Evolutionary conservation across 106 monocot species (phyloP).

Genomic region (Hemerocallis citrina): DNA sequence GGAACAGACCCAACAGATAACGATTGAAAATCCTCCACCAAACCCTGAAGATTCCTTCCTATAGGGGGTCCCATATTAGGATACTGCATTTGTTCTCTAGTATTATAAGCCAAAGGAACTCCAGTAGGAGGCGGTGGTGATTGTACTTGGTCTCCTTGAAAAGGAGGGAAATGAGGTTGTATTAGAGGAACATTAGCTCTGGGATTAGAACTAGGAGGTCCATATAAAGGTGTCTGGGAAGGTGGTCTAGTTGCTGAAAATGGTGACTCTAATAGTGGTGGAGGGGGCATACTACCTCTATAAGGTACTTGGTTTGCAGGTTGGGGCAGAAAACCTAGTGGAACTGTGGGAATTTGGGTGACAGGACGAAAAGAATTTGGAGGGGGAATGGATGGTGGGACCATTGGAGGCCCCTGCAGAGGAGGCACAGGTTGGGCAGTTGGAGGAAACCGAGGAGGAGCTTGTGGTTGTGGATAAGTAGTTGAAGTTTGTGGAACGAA

Average conservation of each 20-base stretch:
- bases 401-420: slow-evolving; percentile 14
- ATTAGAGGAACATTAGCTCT: slow-evolving; percentile 16
- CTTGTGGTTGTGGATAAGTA: slow-evolving; percentile 23
- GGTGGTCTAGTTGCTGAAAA: slow-evolving; percentile 25
- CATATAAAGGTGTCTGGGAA: slow-evolving; percentile 15
- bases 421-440: slow-evolving; percentile 18
- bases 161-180: slow-evolving; percentile 23
- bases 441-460: slow-evolving; percentile 22
- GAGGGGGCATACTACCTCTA: slow-evolving; percentile 17
- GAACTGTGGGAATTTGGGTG: slow-evolving; percentile 18
- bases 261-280: slow-evolving; percentile 11
- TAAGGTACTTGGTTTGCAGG: slow-evolving; percentile 15
- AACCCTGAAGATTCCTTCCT: slow-evolving; percentile 45
- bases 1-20: slow-evolving; percentile 68
- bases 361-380: slow-evolving; percentile 25
- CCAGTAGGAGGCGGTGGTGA: slow-evolving; percentile 33
- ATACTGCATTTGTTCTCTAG: slow-evolving; percentile 46
- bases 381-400: slow-evolving; percentile 15
- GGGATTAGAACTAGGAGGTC: slow-evolving; percentile 14
- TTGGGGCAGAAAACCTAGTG: slow-evolving; percentile 36
- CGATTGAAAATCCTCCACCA: slow-evolving; percentile 94
- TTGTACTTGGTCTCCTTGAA: slow-evolving; percentile 25
- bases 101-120: slow-evolving; percentile 18
- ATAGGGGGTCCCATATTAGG: slow-evolving; percentile 45
- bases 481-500: slow-evolving; percentile 15